Base-by-base conservation (phyloP, 2,329 filamentous ascomycete genomes). In the Leptographium radiaticola region DNA sequence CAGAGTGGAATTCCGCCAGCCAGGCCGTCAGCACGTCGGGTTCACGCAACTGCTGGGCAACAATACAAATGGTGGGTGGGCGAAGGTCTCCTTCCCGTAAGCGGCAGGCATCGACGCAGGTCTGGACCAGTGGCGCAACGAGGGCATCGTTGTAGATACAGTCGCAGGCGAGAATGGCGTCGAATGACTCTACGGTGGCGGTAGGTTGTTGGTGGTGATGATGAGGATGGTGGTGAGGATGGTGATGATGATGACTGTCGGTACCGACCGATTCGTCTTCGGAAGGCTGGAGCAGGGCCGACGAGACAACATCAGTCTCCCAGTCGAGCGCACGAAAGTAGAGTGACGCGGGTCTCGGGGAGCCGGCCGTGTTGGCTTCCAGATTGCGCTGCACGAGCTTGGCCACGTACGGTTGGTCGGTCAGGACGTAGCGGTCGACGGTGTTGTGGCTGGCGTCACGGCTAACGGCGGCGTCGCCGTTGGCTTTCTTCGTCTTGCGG, bases 61-160 rank as follows among this genome's bases (percentile, higher is more conserved):
- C 76, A 7, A 97, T 69, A 63, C 87, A 90, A 0, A 95, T 60
- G 6, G 87, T 85, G 3, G 85, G 77, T 16, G 48, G 48, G 13
- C n/a, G 20, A 12, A 34, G 9, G 15, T 50, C 53, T 38, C 55
- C 51, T 1, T 61, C 53, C 38, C 83, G 73, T 16, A 91, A 67
- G 11, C 70, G 70, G 67, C 89, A 95, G 30, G 83, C 75, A 58
- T 94, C 86, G 7, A 74, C 80, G 65, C 87, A 95, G 0, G 88
- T 86, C 61, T 84, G 79, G n/a, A 93, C 86, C 49, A 97, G 79
- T 0, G 90, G 89, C 45, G 79, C 72, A 30, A 97, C 80, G 4
- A 97, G 77, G 2, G 86, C 80, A 59, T 95, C 87, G 68, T 97
- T 98, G 73, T 94, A 98, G 60, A 98, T 85, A 67, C 90, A 96